Evolutionary conservation across 2,329 filamentous ascomycete genomes (phyloP), one percentile per base, ranked within the genome.

Genomic region (Colletotrichum chlorophyti): DNA sequence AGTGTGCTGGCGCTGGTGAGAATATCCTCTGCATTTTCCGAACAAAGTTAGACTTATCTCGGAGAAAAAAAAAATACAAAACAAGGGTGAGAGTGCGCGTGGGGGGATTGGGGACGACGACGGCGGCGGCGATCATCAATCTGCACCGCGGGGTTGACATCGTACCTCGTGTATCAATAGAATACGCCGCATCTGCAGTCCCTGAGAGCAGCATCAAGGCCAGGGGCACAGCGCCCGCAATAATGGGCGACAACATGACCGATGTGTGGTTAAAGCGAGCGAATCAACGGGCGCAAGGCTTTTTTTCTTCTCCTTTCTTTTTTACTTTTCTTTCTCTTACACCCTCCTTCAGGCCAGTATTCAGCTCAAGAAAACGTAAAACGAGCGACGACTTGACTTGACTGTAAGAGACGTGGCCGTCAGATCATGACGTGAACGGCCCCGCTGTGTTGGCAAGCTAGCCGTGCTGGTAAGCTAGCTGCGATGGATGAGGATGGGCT

Each of bases 1-100:
- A 79, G 62, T 19, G 68, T 68, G 17, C 69, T 66, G 32, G 76
- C 75, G 2, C 74, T 71, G 40, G 72, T 64, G 48, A 74, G 76
- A 55, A 79, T 79, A 38, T 64, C 67, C 40, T 65, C 75, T 77
- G 35, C 38, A 6, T 2, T 3, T 19, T 38, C 15, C 5, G 6
- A 24, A 8, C 9, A 6, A 12, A 10, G 35, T 49, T 49, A 49
- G 46, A 38, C 9, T n/a, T n/a, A n/a, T n/a, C n/a, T n/a, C n/a
- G n/a, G n/a, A n/a, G n/a, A n/a, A n/a, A n/a, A n/a, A n/a, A n/a
- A n/a, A n/a, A n/a, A n/a, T n/a, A n/a, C n/a, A n/a, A n/a, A n/a
- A n/a, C n/a, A n/a, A n/a, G n/a, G n/a, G n/a, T n/a, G n/a, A n/a
- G n/a, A n/a, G n/a, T n/a, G n/a, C n/a, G n/a, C n/a, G n/a, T n/a